Evolutionary conservation across 2,329 filamentous ascomycete species (phyloP).

Genomic region (Botrytis elliptica): DNA sequence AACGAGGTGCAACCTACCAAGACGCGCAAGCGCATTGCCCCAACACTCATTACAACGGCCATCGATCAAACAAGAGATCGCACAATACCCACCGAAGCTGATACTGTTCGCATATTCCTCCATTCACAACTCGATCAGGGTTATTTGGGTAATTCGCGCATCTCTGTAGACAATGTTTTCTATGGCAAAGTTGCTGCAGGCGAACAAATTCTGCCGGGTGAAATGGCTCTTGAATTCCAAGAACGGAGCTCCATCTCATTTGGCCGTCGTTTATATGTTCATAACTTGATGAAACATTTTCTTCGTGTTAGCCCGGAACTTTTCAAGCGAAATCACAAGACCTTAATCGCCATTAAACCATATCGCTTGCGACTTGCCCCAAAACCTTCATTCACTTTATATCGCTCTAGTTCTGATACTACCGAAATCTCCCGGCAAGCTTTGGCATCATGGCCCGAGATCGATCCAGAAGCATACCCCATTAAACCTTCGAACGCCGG

Average conservation of each 20-base stretch:
- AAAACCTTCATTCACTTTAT: slow-evolving; percentile 40
- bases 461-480: slow-evolving; percentile 25
- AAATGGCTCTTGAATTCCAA: slow-evolving; percentile 34
- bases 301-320: slow-evolving; percentile 36
- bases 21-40: slow-evolving; percentile 39
- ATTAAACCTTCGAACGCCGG: neutral
- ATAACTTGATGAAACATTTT: slow-evolving; percentile 44
- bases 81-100: slow-evolving; percentile 31
- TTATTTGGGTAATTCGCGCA: slow-evolving; percentile 43
- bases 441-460: slow-evolving; percentile 37
- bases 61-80: slow-evolving; percentile 30
- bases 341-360: slow-evolving; percentile 33
- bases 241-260: slow-evolving; percentile 39
- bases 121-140: slow-evolving; percentile 24
- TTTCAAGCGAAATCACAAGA: slow-evolving; percentile 27
- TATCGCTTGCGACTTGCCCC: slow-evolving; percentile 34
- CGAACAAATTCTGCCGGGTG: slow-evolving; percentile 34
- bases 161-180: slow-evolving; percentile 45
- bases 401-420: slow-evolving; percentile 24
- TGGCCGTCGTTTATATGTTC: slow-evolving; percentile 48
- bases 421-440: slow-evolving; percentile 34
- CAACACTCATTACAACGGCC: slow-evolving; percentile 33
- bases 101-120: slow-evolving; percentile 21
- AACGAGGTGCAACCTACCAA: slow-evolving; percentile 24
- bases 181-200: slow-evolving; percentile 38